Evolutionary conservation across 352 stramenopile species (phyloP).

Genomic region (Phytopythium cucurbitacearum): DNA sequence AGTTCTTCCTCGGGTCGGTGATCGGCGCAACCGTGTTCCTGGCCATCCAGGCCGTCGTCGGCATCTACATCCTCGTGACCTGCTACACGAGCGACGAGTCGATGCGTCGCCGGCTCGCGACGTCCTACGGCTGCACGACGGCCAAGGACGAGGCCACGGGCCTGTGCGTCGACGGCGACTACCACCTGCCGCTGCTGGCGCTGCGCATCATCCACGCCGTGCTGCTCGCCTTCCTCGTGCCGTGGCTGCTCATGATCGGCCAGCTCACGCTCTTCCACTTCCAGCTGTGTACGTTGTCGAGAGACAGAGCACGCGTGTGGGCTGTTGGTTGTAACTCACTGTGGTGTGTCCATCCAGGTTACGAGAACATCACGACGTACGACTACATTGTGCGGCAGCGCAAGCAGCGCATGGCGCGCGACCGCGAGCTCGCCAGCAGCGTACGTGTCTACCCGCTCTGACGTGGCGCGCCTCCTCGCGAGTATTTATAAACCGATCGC

Average conservation of each 20-base stretch:
- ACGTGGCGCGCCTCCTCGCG: not conserved
- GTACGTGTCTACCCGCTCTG: constrained; percentile 72
- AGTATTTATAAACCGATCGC: not conserved
- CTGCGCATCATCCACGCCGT: constrained; percentile 64
- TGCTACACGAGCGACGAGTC: constrained; percentile 40
- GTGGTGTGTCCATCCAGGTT: constrained; percentile 25
- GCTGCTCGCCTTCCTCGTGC: constrained; percentile 58
- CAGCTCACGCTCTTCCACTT: constrained; percentile 83
- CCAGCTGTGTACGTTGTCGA: constrained; percentile 61
- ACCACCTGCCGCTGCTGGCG: constrained; percentile 46
- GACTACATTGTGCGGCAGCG: constrained; percentile 86
- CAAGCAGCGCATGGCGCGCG: constrained; percentile 63
- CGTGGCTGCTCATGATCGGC: constrained; percentile 75
- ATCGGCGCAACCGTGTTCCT: constrained; percentile 59
- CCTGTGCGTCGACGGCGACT: constrained; percentile 48
- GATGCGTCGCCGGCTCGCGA: constrained; percentile 45
- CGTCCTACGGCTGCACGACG: constrained; percentile 54
- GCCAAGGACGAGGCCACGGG: constrained; percentile 35
- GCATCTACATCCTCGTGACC: constrained; percentile 50
- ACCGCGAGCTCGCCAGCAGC: constrained; percentile 34
- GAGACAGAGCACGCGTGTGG: too few relatives aligned
- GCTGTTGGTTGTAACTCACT: not conserved
- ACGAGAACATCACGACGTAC: constrained; percentile 83
- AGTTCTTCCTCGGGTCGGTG: constrained; percentile 74
- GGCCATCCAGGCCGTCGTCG: constrained; percentile 64